phyloP scores from a whole-genome alignment of 805 yeast genomes.

The Candida chilensis region DNA sequence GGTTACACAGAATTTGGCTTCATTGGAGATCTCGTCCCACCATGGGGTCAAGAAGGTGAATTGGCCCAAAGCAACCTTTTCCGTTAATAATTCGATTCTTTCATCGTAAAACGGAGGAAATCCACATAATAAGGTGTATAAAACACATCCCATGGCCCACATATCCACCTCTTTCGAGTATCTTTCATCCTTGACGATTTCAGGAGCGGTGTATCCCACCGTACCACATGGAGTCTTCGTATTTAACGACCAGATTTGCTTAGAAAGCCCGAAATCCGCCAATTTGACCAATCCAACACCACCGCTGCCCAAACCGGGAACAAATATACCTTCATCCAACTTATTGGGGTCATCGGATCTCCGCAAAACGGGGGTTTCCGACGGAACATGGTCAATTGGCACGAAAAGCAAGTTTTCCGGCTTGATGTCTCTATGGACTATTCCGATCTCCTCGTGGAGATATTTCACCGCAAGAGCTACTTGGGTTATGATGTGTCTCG shows the following conservation, averaged over 20 bases:
- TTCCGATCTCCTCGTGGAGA: constrained; percentile 64
- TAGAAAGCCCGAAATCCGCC: constrained; percentile 94
- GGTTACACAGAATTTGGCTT: constrained; percentile 64
- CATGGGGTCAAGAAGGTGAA: constrained; percentile 72
- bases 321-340: constrained; percentile 81
- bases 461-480: constrained; percentile 58
- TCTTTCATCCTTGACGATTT: constrained; percentile 87
- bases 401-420: constrained; percentile 69
- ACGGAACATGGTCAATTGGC: constrained; percentile 46
- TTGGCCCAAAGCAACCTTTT: constrained; percentile 73
- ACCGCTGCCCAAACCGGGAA: constrained; percentile 82
- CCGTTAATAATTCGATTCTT: constrained; percentile 62
- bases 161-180: constrained; percentile 93
- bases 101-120: constrained; percentile 97
- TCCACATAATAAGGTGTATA: constrained; percentile 90
- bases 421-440: constrained; percentile 78
- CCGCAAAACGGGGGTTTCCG: constrained; percentile 31
- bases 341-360: constrained; percentile 67
- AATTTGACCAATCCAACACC: constrained; percentile 83
- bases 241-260: constrained; percentile 78
- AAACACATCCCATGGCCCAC: constrained; percentile 98
- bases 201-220: constrained; percentile 98
- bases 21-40: constrained; percentile 77
- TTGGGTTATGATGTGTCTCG: constrained; percentile 56
- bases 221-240: constrained; percentile 99